Conservation (phyloP, 108 stramenopile genomes). For the Epithemia pelagica region DNA sequence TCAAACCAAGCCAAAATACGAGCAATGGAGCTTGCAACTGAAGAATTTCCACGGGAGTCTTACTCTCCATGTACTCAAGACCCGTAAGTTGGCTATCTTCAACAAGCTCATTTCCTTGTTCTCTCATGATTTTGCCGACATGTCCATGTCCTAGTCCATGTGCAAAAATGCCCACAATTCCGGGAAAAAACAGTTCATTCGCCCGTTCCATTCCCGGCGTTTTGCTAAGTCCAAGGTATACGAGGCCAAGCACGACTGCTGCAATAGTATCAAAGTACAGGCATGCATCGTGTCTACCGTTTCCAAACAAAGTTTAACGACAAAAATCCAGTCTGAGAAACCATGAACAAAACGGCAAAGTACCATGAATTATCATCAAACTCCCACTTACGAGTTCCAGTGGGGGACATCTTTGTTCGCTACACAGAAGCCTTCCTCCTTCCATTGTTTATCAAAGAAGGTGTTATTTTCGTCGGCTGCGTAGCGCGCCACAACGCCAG, state of each 20-base stretch:
- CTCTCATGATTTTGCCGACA: constrained; percentile 10
- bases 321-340: too few relatives aligned
- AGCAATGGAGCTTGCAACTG: not conserved
- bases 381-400: constrained; percentile 1
- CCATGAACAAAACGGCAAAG: too few relatives aligned
- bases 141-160: constrained; percentile 20
- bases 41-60: not conserved
- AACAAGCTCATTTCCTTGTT: not conserved
- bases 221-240: constrained; percentile 2
- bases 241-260: not conserved
- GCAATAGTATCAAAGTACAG: constrained; percentile 7
- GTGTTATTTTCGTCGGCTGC: not conserved
- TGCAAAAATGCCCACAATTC: constrained; percentile 9
- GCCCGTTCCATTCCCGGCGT: constrained; percentile 10
- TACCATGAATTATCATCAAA: too few relatives aligned
- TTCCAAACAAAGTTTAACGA: too few relatives aligned
- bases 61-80: constrained; percentile 5
- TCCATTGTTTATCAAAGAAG: constrained; percentile 13
- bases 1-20: constrained; percentile 16
- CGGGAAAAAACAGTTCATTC: not conserved
- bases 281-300: constrained; percentile 7
- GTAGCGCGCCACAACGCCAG: not conserved
- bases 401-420: constrained; percentile 7
- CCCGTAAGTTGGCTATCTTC: not conserved
- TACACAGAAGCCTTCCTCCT: constrained; percentile 14